A percentile compares a stretch with the other conserved stretches of the same genome.
Conservation (phyloP, 1,284 basidiomycete species). For the Fomes fomentarius region DNA sequence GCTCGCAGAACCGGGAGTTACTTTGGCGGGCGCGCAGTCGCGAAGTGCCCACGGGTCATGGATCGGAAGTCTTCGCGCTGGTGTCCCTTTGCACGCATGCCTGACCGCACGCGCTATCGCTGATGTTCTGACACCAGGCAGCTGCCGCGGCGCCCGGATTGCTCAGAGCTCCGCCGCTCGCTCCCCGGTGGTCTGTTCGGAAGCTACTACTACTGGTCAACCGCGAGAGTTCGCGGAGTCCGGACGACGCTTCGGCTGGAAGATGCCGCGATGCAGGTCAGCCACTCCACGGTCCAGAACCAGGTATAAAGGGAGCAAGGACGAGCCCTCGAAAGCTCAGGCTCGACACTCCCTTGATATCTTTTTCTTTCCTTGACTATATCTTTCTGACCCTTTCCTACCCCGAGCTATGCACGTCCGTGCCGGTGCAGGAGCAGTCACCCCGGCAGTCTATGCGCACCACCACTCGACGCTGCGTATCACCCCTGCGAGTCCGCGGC, state of each 20-base stretch:
- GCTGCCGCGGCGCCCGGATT: too few relatives aligned
- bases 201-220: too few relatives aligned
- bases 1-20: neutral
- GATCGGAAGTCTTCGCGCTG: too few relatives aligned
- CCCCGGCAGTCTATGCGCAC: slow-evolving; percentile 6
- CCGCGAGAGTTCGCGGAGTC: too few relatives aligned
- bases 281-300: neutral
- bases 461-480: neutral
- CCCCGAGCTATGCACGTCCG: too few relatives aligned
- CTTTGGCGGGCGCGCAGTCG: neutral
- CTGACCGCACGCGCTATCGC: too few relatives aligned
- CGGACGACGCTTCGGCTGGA: neutral
- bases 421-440: neutral
- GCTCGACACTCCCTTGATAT: neutral
- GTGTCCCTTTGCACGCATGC: too few relatives aligned
- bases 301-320: neutral
- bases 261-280: neutral
- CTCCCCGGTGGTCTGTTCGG: neutral
- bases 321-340: neutral
- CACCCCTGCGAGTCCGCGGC: neutral
- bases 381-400: too few relatives aligned
- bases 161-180: neutral
- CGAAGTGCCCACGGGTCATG: too few relatives aligned
- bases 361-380: neutral
- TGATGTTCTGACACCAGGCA: too few relatives aligned